A percentile compares a stretch with the other conserved stretches of the same genome.
Evolutionary conservation across 495 filamentous ascomycete genomes (phyloP).

Genomic region (Friedmanniomyces simplex): DNA sequence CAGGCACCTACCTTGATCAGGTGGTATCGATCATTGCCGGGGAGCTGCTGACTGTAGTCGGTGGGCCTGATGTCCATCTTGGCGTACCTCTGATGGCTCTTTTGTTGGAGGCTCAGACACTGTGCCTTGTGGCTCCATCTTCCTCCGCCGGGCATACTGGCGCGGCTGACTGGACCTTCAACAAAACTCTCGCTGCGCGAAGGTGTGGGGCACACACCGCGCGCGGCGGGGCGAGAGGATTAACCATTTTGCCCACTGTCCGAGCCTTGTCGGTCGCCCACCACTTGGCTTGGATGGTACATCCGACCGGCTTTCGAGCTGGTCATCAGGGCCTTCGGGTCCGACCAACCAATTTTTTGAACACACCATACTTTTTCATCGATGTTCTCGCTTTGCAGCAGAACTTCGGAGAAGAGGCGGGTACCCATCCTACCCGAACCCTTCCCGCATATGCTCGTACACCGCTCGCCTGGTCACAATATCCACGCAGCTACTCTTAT

Average conservation of each 20-base stretch:
- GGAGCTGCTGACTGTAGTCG: background rate
- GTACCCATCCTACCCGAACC: too few species aligned
- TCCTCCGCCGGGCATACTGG: background rate
- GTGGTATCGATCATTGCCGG: background rate
- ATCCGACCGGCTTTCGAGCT: background rate
- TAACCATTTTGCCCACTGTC: background rate
- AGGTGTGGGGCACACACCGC: background rate
- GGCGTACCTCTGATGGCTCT: background rate
- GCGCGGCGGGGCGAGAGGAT: background rate
- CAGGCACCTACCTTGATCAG: background rate
- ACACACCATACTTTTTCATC: background rate
- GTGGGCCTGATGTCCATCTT: background rate
- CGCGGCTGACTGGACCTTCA: background rate
- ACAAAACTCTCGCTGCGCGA: background rate
- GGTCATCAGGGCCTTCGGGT: background rate
- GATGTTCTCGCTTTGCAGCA: background rate
- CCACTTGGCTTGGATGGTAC: background rate
- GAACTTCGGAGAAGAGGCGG: background rate
- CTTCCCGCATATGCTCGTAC: too few species aligned
- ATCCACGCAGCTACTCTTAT: too few species aligned
- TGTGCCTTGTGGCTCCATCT: background rate
- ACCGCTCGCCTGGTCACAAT: too few species aligned
- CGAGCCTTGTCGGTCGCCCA: background rate
- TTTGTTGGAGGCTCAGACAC: background rate
- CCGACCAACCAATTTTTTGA: background rate